Percentiles rank a stretch among this genome's conserved stretches.
These are phyloP conservation scores for Syzygium oleosum DNA, from an alignment of 345 rosid genomes.

Conservation along the genomic window DNA sequence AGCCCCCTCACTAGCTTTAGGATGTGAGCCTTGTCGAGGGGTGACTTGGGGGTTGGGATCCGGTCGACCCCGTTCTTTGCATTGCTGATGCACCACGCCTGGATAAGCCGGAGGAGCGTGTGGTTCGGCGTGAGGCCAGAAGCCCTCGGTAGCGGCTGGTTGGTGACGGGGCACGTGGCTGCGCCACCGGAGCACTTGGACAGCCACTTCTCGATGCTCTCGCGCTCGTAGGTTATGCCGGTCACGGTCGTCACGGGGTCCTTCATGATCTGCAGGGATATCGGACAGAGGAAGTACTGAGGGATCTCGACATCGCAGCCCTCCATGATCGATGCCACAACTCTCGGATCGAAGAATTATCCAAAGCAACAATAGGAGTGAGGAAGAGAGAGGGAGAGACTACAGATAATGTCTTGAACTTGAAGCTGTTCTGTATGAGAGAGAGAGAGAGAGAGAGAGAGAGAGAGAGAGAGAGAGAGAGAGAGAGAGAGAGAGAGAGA, in stretches of 20 bases:
- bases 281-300: constrained; percentile 44
- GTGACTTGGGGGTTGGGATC: constrained; percentile 22
- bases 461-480: too few species aligned
- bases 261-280: constrained; percentile 49
- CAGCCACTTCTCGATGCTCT: constrained; percentile 54
- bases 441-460: background rate
- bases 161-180: constrained; percentile 42
- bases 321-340: background rate
- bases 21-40: constrained; percentile 12
- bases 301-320: constrained; percentile 30
- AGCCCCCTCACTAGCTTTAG: constrained; percentile 24
- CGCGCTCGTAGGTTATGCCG: constrained; percentile 53
- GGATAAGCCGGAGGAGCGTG: constrained; percentile 40
- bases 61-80: constrained; percentile 11
- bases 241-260: constrained; percentile 58
- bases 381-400: background rate
- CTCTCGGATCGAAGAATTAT: background rate
- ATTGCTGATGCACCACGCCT: constrained; percentile 33
- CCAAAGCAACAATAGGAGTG: too few species aligned
- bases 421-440: background rate
- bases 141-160: constrained; percentile 31
- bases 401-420: background rate
- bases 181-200: constrained; percentile 1
- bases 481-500: too few species aligned
- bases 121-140: constrained; percentile 42